Percentiles rank a stretch among this genome's conserved stretches.
Evolutionary conservation across 2,329 filamentous ascomycete species (phyloP).

Genomic region (Ceratocystis huliohia): DNA sequence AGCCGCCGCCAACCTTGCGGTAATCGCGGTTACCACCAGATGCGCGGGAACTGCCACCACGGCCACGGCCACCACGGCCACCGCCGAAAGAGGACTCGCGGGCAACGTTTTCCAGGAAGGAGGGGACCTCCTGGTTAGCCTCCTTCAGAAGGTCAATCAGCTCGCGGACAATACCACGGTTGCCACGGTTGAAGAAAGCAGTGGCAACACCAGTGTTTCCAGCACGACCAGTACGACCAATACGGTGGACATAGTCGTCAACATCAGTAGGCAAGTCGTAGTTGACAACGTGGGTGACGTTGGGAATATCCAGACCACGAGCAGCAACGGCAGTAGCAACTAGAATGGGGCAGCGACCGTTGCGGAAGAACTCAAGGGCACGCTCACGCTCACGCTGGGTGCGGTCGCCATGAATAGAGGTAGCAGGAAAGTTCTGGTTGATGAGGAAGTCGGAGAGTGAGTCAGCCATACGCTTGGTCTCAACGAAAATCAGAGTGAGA

Average conservation of each 20-base stretch:
- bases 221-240: conserved; percentile 98
- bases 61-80: conserved; percentile 45
- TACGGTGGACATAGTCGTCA: conserved; percentile 97
- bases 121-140: conserved; percentile 90
- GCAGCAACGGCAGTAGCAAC: conserved; percentile 96
- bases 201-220: conserved; percentile 98
- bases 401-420: conserved; percentile 95
- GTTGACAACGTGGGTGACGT: conserved; percentile 95
- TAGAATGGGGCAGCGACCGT: conserved; percentile 85
- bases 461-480: conserved; percentile 99
- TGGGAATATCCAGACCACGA: conserved; percentile 81
- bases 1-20: conserved; percentile 51
- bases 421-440: conserved; percentile 96
- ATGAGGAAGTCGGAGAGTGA: conserved; percentile 95
- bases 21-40: conserved; percentile 64
- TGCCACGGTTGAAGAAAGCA: conserved; percentile 99
- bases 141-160: conserved; percentile 97
- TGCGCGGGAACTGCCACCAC: conserved; percentile 58
- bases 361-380: conserved; percentile 94
- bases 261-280: conserved; percentile 99
- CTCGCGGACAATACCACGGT: conserved; percentile 93
- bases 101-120: conserved; percentile 93
- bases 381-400: conserved; percentile 98
- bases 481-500: conserved; percentile 93
- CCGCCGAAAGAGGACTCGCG: conserved; percentile 79